A percentile compares a stretch with the other conserved stretches of the same genome.
Evolutionary conservation across 2,329 filamentous ascomycete genomes (phyloP).

Genomic region (Phyllosticta paracitricarpa): DNA sequence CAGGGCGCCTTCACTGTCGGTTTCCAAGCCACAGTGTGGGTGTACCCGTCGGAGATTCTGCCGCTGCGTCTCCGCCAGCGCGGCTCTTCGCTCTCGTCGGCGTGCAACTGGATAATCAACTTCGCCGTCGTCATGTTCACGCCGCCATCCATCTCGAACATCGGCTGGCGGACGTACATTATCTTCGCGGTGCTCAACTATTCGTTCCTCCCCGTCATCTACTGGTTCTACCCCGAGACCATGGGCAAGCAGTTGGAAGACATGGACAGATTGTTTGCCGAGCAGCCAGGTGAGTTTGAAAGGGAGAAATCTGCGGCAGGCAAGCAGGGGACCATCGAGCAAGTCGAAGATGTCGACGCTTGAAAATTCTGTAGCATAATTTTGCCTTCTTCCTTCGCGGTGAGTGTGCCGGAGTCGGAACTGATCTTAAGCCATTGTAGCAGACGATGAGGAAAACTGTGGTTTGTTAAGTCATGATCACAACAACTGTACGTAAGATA

Average conservation of each 20-base stretch:
- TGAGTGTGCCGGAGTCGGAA: neutral
- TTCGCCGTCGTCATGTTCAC: conserved; percentile 29
- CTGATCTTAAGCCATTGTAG: neutral
- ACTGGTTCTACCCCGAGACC: conserved; percentile 55
- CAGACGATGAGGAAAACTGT: neutral
- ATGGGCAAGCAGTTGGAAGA: conserved; percentile 56
- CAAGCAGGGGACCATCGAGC: neutral
- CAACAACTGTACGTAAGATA: neutral
- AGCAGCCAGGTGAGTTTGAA: neutral
- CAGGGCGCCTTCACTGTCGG: conserved; percentile 34
- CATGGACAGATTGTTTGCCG: conserved; percentile 35
- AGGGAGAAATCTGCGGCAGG: neutral
- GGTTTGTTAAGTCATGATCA: neutral
- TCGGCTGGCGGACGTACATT: conserved; percentile 31
- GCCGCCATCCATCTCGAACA: conserved; percentile 26
- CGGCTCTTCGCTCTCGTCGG: conserved; percentile 31
- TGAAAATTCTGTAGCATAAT: neutral
- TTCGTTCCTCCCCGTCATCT: conserved; percentile 43
- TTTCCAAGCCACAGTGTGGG: conserved; percentile 36
- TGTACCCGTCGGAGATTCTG: conserved; percentile 33
- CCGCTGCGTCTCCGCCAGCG: conserved; percentile 32
- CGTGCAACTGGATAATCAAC: conserved; percentile 9
- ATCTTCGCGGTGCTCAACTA: conserved; percentile 32
- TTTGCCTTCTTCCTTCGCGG: neutral
- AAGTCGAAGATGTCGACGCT: neutral